Evolutionary conservation across 768 basidiomycete genomes (phyloP).

Genomic region (Collybiopsis confluens): DNA sequence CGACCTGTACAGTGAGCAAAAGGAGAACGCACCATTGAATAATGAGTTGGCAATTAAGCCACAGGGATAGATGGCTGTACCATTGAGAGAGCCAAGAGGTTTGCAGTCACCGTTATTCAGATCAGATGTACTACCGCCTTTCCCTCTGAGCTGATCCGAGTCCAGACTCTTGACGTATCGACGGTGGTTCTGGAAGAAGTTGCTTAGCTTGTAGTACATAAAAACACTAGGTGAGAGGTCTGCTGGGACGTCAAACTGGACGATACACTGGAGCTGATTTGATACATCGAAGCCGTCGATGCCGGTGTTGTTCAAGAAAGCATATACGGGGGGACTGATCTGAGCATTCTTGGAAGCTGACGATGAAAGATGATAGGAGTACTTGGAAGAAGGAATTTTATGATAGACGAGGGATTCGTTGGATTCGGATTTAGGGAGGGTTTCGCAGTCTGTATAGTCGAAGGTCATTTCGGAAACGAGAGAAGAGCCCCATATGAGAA

Average conservation of each 20-base stretch:
- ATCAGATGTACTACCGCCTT: constrained; percentile 39
- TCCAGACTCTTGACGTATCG: constrained; percentile 93
- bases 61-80: constrained; percentile 82
- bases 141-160: constrained; percentile 80
- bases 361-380: constrained; percentile 58
- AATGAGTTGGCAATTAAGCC: constrained; percentile 96
- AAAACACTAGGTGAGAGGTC: constrained; percentile 73
- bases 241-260: constrained; percentile 81
- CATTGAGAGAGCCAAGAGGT: constrained; percentile 61
- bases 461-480: constrained; percentile 91
- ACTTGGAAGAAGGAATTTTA: constrained; percentile 63
- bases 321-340: constrained; percentile 64
- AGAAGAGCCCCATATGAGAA: constrained; percentile 83
- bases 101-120: constrained; percentile 82
- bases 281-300: constrained; percentile 39
- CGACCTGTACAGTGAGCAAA: not conserved
- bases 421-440: constrained; percentile 40
- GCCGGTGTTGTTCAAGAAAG: constrained; percentile 60
- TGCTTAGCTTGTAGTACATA: constrained; percentile 94
- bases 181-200: constrained; percentile 98
- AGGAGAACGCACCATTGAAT: constrained; percentile 73
- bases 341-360: constrained; percentile 47
- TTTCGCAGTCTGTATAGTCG: constrained; percentile 93
- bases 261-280: constrained; percentile 57
- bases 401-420: constrained; percentile 34